Conservation (phyloP, 2,329 filamentous ascomycete species). For the Talaromyces sp. region DNA sequence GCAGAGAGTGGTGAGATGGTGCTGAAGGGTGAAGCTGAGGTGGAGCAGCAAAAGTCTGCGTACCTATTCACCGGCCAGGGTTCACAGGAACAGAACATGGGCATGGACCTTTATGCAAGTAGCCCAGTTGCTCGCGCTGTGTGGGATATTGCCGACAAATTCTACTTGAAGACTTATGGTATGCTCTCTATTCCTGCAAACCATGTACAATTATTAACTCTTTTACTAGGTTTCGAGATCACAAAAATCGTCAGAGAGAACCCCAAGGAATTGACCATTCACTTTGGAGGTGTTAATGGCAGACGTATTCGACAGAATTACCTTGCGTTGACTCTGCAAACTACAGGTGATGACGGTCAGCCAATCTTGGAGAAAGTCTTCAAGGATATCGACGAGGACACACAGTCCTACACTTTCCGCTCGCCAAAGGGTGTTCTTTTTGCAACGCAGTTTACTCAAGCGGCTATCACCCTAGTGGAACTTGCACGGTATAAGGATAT, state of each 20-base stretch:
- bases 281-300: conserved; percentile 93
- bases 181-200: neutral
- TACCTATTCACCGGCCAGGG: conserved; percentile 99
- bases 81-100: conserved; percentile 98
- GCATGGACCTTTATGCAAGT: conserved; percentile 95
- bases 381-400: conserved; percentile 91
- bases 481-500: conserved; percentile 99
- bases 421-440: conserved; percentile 93
- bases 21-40: conserved; percentile 88
- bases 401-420: conserved; percentile 92
- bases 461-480: conserved; percentile 96
- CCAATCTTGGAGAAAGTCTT: conserved; percentile 96
- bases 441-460: conserved; percentile 97
- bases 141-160: conserved; percentile 95
- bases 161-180: conserved; percentile 97
- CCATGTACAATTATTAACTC: neutral
- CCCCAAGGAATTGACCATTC: conserved; percentile 95
- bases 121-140: conserved; percentile 93
- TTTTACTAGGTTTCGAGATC: conserved; percentile 67
- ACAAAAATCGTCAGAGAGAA: conserved; percentile 99
- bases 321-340: conserved; percentile 80
- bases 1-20: conserved; percentile 96
- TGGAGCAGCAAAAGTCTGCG: conserved; percentile 92
- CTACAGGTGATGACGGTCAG: conserved; percentile 68
- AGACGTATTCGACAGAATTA: conserved; percentile 98